These are phyloP conservation scores for Cercospora sesami DNA, from an alignment of 2,329 filamentous ascomycete species.

Conservation along the genomic window DNA sequence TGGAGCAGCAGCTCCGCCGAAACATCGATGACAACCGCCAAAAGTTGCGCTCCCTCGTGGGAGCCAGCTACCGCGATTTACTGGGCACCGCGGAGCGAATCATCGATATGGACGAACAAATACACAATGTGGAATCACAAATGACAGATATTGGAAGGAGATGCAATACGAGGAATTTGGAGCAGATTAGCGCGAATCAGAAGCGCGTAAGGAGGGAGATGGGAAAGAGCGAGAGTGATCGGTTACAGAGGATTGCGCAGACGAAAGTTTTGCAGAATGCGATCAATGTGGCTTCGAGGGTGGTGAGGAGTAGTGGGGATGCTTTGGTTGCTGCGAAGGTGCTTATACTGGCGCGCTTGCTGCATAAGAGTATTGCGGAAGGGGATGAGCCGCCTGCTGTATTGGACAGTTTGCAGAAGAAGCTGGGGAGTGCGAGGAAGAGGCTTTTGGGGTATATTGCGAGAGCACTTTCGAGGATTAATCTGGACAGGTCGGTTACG, in stretches of 20 bases:
- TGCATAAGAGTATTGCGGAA: slow-evolving; percentile 71
- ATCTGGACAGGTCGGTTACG: slow-evolving; percentile 50
- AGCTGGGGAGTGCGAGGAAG: slow-evolving; percentile 61
- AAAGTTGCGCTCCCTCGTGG: slow-evolving; percentile 66
- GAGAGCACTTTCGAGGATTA: slow-evolving; percentile 45
- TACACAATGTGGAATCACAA: slow-evolving; percentile 69
- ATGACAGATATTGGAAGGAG: slow-evolving; percentile 71
- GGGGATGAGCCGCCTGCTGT: slow-evolving; percentile 49
- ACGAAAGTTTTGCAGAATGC: slow-evolving; percentile 56
- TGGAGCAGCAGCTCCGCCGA: slow-evolving; percentile 64
- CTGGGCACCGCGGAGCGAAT: slow-evolving; percentile 93
- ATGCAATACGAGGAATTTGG: slow-evolving; percentile 72
- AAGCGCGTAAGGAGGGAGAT: slow-evolving; percentile 30
- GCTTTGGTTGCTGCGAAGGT: slow-evolving; percentile 61
- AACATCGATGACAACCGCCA: slow-evolving; percentile 64
- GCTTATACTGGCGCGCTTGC: slow-evolving; percentile 70
- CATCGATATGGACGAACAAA: slow-evolving; percentile 79
- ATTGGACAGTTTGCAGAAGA: slow-evolving; percentile 64
- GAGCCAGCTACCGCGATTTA: slow-evolving; percentile 78
- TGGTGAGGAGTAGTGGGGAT: slow-evolving; percentile 54
- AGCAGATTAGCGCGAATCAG: slow-evolving; percentile 58
- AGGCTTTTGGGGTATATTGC: slow-evolving; percentile 68
- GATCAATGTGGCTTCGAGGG: slow-evolving; percentile 53
- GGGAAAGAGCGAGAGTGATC: slow-evolving; percentile 16
- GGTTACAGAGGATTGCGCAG: slow-evolving; percentile 23